Conservation (phyloP, 176 grass and related monocot genomes). For the Coix lacrymajobi region DNA sequence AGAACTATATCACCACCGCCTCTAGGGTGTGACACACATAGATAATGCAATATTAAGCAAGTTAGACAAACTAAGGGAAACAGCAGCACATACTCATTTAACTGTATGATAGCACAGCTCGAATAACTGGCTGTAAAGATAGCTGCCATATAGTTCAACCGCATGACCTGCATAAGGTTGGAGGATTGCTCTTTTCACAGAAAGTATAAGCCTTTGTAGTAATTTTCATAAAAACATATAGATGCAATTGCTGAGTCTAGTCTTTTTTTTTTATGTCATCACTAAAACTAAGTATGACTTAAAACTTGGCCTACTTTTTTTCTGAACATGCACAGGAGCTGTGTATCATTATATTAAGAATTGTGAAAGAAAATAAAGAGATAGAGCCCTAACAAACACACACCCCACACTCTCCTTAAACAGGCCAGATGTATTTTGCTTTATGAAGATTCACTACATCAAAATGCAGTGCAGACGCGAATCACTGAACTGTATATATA, state of each 20-base stretch:
- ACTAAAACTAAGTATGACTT: background rate
- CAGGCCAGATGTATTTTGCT: too few relatives aligned
- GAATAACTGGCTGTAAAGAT: background rate
- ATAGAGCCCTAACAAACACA: background rate
- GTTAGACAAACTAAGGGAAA: slow-evolving; percentile 1
- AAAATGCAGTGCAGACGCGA: background rate
- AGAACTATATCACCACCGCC: background rate
- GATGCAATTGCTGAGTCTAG: background rate
- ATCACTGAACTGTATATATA: background rate
- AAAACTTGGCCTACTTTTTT: background rate
- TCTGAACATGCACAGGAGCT: background rate
- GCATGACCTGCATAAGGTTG: background rate
- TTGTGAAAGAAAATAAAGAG: background rate
- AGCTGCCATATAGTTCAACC: background rate
- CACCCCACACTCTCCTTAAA: too few relatives aligned
- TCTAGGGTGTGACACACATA: background rate
- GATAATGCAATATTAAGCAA: background rate
- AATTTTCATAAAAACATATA: background rate
- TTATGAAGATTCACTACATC: too few relatives aligned
- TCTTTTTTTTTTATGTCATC: background rate
- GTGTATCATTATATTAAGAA: background rate
- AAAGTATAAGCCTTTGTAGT: background rate
- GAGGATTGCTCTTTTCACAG: background rate
- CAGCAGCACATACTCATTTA: background rate
- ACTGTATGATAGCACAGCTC: background rate